These are phyloP conservation scores for Copromyces sp. DNA, from an alignment of 495 filamentous ascomycete genomes.

Conservation along the genomic window DNA sequence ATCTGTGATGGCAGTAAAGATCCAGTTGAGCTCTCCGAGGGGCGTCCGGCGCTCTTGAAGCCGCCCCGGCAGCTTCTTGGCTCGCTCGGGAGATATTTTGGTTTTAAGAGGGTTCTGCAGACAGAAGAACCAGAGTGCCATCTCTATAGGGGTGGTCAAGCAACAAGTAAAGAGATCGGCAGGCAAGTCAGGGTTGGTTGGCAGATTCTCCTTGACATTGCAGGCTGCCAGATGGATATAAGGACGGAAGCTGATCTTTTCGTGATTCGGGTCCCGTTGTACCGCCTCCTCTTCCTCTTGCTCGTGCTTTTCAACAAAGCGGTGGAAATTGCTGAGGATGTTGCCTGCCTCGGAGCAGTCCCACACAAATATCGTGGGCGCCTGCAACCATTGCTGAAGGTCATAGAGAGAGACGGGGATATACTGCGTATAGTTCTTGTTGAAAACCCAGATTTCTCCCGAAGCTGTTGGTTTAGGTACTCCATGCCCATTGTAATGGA, in stretches of 20 bases:
- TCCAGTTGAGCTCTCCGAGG: conserved; percentile 96
- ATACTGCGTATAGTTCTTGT: conserved; percentile 97
- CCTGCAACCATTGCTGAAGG: conserved; percentile 89
- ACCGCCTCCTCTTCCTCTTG: conserved; percentile 66
- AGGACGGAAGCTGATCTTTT: conserved; percentile 52
- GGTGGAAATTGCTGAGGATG: conserved; percentile 88
- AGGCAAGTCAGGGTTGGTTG: conserved; percentile 91
- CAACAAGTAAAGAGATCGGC: conserved; percentile 96
- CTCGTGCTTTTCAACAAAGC: conserved; percentile 89
- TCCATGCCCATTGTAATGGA: conserved; percentile 98
- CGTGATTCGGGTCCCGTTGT: conserved; percentile 61
- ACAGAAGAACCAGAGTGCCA: conserved; percentile 89
- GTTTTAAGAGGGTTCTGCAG: conserved; percentile 80
- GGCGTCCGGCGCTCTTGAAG: conserved; percentile 91
- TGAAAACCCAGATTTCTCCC: conserved; percentile 99
- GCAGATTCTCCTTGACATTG: conserved; percentile 76
- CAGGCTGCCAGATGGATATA: conserved; percentile 91
- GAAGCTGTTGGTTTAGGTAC: conserved; percentile 95
- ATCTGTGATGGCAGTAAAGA: conserved; percentile 97
- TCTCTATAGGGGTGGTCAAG: conserved; percentile 92
- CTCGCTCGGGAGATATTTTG: conserved; percentile 65
- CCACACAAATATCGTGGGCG: conserved; percentile 92
- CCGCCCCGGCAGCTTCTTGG: conserved; percentile 70
- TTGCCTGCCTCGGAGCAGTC: conserved; percentile 95
- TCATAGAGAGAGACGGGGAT: conserved; percentile 96